phyloP scores from a whole-genome alignment of 2,329 filamentous ascomycete species.

The Elsinoe fawcettii region DNA sequence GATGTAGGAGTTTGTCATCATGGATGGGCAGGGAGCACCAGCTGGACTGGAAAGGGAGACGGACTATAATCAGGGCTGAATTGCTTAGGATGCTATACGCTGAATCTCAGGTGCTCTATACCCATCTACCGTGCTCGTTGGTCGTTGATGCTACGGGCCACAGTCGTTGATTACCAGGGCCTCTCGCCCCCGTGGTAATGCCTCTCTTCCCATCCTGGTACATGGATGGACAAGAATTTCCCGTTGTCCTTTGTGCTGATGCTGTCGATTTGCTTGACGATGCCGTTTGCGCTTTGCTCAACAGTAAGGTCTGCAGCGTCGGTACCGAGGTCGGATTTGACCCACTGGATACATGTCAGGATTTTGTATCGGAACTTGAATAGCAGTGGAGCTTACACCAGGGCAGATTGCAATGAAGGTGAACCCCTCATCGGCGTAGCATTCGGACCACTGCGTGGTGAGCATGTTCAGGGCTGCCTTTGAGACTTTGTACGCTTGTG shows the following conservation, averaged over 20 bases:
- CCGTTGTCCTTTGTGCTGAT: conserved; percentile 36
- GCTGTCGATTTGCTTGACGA: conserved; percentile 39
- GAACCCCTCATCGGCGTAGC: conserved; percentile 35
- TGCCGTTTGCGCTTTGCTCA: conserved; percentile 32
- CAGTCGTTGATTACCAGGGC: conserved; percentile 12
- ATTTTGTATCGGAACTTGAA: background rate
- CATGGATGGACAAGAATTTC: conserved; percentile 41
- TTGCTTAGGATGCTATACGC: background rate
- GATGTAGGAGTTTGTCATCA: background rate
- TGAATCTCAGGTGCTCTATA: background rate
- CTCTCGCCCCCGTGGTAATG: conserved; percentile 22
- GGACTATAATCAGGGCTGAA: background rate
- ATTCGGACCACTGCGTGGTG: conserved; percentile 37
- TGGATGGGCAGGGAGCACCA: background rate
- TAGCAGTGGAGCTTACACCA: conserved; percentile 32
- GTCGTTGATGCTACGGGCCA: background rate
- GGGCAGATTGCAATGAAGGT: conserved; percentile 38
- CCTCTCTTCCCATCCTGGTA: conserved; percentile 34
- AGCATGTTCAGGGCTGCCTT: conserved; percentile 44
- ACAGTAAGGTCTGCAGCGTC: conserved; percentile 36
- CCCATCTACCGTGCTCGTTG: background rate
- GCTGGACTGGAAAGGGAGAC: background rate
- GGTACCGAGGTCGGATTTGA: conserved; percentile 39
- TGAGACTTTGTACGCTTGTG: conserved; percentile 38
- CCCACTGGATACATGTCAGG: conserved; percentile 33